phyloP scores from a whole-genome alignment of 306 rosid genomes.

The Citrullus mucosospermus region DNA sequence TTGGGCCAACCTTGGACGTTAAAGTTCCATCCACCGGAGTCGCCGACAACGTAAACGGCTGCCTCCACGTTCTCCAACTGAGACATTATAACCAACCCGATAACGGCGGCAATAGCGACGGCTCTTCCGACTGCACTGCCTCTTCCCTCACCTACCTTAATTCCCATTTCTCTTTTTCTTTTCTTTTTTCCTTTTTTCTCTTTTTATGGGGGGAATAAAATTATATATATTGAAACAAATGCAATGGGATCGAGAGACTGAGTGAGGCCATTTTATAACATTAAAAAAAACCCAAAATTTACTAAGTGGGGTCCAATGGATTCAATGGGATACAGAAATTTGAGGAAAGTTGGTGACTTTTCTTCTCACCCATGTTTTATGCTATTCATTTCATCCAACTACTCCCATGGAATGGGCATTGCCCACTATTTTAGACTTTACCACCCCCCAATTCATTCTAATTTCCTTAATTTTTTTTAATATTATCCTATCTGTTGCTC shows the following conservation, averaged over 20 bases:
- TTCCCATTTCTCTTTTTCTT: not conserved
- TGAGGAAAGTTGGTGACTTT: not conserved
- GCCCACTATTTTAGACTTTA: not conserved
- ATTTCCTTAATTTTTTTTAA: too few species aligned
- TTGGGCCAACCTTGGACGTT: conserved; percentile 37
- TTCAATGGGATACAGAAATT: not conserved
- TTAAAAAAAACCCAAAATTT: too few species aligned
- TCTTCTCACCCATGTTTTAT: not conserved
- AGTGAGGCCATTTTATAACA: not conserved
- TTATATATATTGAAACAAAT: too few species aligned
- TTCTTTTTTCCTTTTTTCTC: not conserved
- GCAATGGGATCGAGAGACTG: too few species aligned
- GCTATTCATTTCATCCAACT: not conserved
- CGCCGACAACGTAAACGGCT: conserved; percentile 39
- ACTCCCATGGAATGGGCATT: not conserved
- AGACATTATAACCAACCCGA: conserved; percentile 21
- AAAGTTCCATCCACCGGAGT: conserved; percentile 40
- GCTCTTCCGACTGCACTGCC: conserved; percentile 32
- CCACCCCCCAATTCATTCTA: not conserved
- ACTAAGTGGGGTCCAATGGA: not conserved
- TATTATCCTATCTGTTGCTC: too few species aligned
- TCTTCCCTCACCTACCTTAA: conserved; percentile 38
- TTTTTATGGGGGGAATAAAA: too few species aligned
- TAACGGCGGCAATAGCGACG: conserved; percentile 5
- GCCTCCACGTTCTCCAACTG: conserved; percentile 22